Base-by-base conservation (phyloP, 208 protist genomes). In the Wallacemonas collosoma region DNA sequence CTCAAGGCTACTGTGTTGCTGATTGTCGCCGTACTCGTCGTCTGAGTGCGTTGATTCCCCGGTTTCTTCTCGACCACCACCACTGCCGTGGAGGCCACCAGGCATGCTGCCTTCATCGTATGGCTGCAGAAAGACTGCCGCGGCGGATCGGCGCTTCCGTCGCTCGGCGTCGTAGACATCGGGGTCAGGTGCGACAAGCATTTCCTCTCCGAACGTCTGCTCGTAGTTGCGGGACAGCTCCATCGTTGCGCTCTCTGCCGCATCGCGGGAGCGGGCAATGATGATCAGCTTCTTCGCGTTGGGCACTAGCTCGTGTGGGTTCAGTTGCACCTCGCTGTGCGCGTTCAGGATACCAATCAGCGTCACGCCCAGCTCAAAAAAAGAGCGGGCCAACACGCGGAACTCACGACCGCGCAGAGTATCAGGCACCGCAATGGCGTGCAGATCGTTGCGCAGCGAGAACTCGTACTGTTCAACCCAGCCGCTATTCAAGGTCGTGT, bases 401-500 rank as follows among this genome's bases (percentile, higher is more conserved):
- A 95, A 95, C 51, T 82, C 69, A 58, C 73, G 73, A 12, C 85
- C 83, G 54, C 80, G 85, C 54, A 91, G 85, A 38, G 83, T 67
- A 63, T 91, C 83, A 1, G 80, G 79, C 11, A 92, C 84, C 43
- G 75, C 72, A 11, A 95, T 77, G 12, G 69, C 81, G 80, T 86
- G 86, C 17, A 95, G 74, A 70, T 95, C 85, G 68, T 95, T 90
- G 44, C 82, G 89, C 43, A 95, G 74, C 15, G 87, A 91, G 79
- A 83, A 93, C 72, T 95, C 89, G 72, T 95, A 95, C 72, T 92
- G 80, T 47, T 92, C 87, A 43, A 95, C 72, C 87, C 89, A 95
- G 54, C 90, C 62, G 26, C 75, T 80, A 12, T 75, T 77, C 6
- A 85, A 68, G 45, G 78, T 78, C 11, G 67, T 75, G 72, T 95